Evolutionary conservation across 1,284 basidiomycete species (phyloP), one percentile per base, ranked within the genome.

Genomic region (Salmacisia buchloeana): DNA sequence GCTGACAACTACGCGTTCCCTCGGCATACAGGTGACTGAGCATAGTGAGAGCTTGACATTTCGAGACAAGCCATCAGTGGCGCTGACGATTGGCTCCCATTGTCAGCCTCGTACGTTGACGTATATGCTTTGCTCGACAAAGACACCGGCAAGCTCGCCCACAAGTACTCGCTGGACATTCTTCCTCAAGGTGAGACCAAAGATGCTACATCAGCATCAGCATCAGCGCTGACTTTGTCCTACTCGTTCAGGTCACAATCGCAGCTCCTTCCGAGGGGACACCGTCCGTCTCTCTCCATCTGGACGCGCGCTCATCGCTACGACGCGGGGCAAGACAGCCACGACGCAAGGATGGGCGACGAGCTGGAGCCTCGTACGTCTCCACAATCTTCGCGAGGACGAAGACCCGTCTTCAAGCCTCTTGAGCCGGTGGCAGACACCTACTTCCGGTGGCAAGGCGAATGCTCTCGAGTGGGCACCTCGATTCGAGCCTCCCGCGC

Each of bases 371-470:
- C 58, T 70, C 21, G 23, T 15, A 3, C 7, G 13, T 9, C 15
- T 7, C 7, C 15, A 7, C 7, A 38, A 38, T 43, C 5, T 43
- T 18, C 4, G 5, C 5, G 39, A 15, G 39, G 15, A 43, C 15
- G 15, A 15, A 18, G 39, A 15, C 39, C 18, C 39, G 39, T 18
- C 39, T 15, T 43, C 6, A 18, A 43, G 6, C 10, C 56, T 39
- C 25, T 39, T 58, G 23, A 38, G n/a, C 0, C 33, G 59, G 12
- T 74, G 63, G 60, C 21, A 61, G 15, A 78, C 76, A 1, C 64
- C 70, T 6, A 78, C 68, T 1, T 66, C 64, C 38, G 76, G 76
- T 15, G 76, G 76, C 0, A 78, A 78, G 59, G 76, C 76, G 15
- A 78, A 78, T 57, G 76, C 76, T 0, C 74, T 76, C 59, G 76